phyloP scores from a whole-genome alignment of 805 yeast genomes.

The Saccharomyces paradoxus region DNA sequence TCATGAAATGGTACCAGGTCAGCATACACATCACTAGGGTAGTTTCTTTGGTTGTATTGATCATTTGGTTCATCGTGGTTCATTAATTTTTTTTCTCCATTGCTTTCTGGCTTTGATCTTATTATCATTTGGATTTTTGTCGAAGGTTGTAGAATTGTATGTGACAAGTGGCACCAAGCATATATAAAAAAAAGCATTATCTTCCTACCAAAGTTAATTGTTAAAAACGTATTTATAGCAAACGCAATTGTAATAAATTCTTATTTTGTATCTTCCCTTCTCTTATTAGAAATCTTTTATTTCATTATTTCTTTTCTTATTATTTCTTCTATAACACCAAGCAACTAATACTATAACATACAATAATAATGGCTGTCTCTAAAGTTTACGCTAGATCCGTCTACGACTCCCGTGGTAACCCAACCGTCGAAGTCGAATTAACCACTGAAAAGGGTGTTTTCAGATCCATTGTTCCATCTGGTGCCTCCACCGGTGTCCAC shows the following conservation, averaged over 20 bases:
- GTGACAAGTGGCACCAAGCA: constrained; percentile 1
- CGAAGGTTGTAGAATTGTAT: not conserved
- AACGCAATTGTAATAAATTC: not conserved
- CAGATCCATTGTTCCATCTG: constrained; percentile 98
- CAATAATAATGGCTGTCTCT: constrained; percentile 61
- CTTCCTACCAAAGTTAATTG: not conserved
- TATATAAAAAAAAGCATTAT: constrained; percentile 1
- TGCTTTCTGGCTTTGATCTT: constrained; percentile 1
- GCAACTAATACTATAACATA: constrained; percentile 13
- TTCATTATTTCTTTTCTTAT: constrained; percentile 1
- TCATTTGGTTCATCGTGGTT: not conserved
- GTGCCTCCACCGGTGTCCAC: constrained; percentile 98
- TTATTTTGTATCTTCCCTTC: not conserved
- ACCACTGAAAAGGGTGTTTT: constrained; percentile 86
- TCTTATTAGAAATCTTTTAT: not conserved
- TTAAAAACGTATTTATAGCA: not conserved
- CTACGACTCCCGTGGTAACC: constrained; percentile 99
- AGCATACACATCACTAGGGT: not conserved
- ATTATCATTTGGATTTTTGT: not conserved
- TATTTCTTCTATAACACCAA: constrained; percentile 11
- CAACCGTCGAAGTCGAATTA: constrained; percentile 97
- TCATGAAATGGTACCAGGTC: not conserved
- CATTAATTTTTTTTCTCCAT: constrained; percentile 1
- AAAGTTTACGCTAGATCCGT: constrained; percentile 92
- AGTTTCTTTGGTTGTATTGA: not conserved